Evolutionary conservation across 2,329 filamentous ascomycete genomes (phyloP).

Genomic region (Dryadomyces quercus-mongolicae): DNA sequence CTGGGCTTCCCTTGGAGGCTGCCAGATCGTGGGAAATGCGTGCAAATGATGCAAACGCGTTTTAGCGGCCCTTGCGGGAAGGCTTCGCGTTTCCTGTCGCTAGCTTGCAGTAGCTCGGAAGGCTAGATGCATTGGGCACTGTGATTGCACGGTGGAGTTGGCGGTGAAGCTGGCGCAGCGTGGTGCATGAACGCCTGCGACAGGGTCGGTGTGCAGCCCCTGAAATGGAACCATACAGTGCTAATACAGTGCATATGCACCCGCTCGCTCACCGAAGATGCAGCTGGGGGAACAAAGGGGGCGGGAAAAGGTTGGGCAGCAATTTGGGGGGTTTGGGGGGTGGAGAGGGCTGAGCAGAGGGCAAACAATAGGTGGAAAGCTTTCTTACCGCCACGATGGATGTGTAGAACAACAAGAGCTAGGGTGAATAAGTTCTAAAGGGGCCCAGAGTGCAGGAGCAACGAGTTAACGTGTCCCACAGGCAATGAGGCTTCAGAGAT

Average conservation of each 20-base stretch:
- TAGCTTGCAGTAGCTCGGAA: not conserved
- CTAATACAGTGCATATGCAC: not conserved
- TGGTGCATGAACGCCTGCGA: not conserved
- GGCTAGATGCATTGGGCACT: not conserved
- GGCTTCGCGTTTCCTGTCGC: not conserved
- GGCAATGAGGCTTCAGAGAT: conserved; percentile 26
- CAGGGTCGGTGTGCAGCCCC: not conserved
- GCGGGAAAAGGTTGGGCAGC: not conserved
- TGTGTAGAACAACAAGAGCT: conserved; percentile 7
- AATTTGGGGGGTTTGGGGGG: not conserved
- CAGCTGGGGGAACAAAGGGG: not conserved
- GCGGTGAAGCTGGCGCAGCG: not conserved
- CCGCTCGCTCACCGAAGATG: not conserved
- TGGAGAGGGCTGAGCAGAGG: not conserved
- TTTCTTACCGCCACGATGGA: conserved; percentile 39
- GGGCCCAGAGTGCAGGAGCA: conserved; percentile 35
- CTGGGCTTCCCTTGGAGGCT: no score
- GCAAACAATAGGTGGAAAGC: not conserved
- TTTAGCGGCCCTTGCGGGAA: not conserved
- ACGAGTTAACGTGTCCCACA: conserved; percentile 56
- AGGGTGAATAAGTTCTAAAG: conserved; percentile 36
- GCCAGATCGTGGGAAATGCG: not conserved
- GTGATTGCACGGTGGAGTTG: not conserved
- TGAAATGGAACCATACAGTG: not conserved
- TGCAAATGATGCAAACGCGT: not conserved